Evolutionary conservation across 2,329 filamentous ascomycete genomes (phyloP).

Genomic region (Aureobasidium sp.): DNA sequence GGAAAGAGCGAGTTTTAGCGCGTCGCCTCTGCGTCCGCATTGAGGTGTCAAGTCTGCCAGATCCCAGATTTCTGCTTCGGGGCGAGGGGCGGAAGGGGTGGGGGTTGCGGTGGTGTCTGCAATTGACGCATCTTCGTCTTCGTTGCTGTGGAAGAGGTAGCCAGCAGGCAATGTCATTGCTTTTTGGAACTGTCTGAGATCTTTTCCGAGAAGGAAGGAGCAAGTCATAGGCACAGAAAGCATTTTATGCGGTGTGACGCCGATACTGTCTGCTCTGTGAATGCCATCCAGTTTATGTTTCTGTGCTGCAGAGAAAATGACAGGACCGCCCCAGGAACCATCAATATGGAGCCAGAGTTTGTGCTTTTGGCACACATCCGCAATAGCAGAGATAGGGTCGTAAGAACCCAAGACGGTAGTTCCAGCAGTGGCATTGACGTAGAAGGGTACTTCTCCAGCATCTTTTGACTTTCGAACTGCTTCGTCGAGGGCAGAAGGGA

Average conservation of each 20-base stretch:
- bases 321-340: slow-evolving; percentile 80
- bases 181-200: slow-evolving; percentile 66
- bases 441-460: slow-evolving; percentile 74
- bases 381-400: slow-evolving; percentile 66
- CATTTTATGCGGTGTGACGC: slow-evolving; percentile 97
- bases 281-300: slow-evolving; percentile 60
- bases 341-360: slow-evolving; percentile 90
- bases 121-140: slow-evolving; percentile 24
- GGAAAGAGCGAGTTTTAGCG: slow-evolving; percentile 74
- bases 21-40: slow-evolving; percentile 80
- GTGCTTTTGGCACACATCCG: slow-evolving; percentile 59
- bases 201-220: slow-evolving; percentile 73
- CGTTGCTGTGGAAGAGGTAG: slow-evolving; percentile 48
- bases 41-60: slow-evolving; percentile 88
- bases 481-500: slow-evolving; percentile 53
- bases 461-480: slow-evolving; percentile 53
- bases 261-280: slow-evolving; percentile 69
- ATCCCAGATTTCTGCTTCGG: slow-evolving; percentile 62
- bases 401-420: slow-evolving; percentile 89
- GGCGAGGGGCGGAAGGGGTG: slow-evolving; percentile 13
- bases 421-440: slow-evolving; percentile 91
- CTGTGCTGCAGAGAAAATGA: slow-evolving; percentile 61
- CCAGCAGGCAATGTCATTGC: slow-evolving; percentile 83
- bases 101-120: slow-evolving; percentile 13
- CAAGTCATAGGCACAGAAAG: slow-evolving; percentile 84